phyloP scores from a whole-genome alignment of 495 filamentous ascomycete genomes.

The Lophiotrema nucula region DNA sequence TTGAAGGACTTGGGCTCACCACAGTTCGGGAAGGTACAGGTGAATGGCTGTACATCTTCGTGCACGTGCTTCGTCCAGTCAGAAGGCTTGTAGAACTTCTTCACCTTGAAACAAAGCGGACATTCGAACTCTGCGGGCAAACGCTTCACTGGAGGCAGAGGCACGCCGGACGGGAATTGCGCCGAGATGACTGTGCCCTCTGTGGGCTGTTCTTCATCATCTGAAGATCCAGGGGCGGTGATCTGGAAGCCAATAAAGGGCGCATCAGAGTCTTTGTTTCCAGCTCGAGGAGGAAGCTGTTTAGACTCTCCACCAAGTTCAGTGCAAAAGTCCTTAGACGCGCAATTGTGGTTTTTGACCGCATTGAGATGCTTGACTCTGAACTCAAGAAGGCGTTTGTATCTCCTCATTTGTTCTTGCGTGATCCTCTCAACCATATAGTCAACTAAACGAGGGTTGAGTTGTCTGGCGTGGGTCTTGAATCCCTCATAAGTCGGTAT shows the following conservation, averaged over 20 bases:
- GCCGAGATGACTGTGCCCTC: conserved; percentile 68
- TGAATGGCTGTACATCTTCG: conserved; percentile 93
- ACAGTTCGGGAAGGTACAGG: conserved; percentile 85
- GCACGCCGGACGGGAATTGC: conserved; percentile 78
- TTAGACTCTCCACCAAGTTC: conserved; percentile 60
- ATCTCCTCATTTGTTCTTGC: conserved; percentile 73
- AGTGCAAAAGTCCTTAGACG: conserved; percentile 61
- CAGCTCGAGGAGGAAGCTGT: conserved; percentile 47
- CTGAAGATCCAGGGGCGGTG: conserved; percentile 44
- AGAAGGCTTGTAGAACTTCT: conserved; percentile 90
- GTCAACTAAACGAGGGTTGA: conserved; percentile 67
- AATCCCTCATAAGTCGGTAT: conserved; percentile 77
- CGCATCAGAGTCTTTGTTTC: conserved; percentile 39
- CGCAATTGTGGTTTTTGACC: conserved; percentile 55
- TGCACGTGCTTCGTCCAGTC: conserved; percentile 99
- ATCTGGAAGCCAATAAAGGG: conserved; percentile 53
- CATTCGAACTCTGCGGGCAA: conserved; percentile 93
- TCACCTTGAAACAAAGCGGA: conserved; percentile 82
- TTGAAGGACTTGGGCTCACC: conserved; percentile 93
- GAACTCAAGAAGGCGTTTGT: conserved; percentile 71
- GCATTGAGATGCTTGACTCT: conserved; percentile 68
- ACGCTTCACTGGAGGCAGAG: conserved; percentile 72
- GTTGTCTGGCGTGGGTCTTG: conserved; percentile 65
- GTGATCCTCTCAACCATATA: conserved; percentile 82
- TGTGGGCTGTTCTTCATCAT: conserved; percentile 59